These are phyloP conservation scores for Botrytis sinoallii DNA, from an alignment of 2,329 filamentous ascomycete genomes.

Conservation along the genomic window DNA sequence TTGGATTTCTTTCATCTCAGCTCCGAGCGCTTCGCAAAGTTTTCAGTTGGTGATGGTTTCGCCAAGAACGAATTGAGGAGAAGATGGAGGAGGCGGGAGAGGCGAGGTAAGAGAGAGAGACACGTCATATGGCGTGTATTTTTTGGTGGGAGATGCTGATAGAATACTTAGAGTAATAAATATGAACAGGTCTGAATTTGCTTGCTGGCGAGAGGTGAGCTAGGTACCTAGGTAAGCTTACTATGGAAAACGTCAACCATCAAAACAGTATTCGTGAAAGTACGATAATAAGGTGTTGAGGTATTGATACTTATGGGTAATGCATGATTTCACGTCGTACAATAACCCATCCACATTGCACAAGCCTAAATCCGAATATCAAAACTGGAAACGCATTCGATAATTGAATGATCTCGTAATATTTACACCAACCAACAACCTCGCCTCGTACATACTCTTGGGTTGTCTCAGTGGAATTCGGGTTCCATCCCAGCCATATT, in stretches of 20 bases:
- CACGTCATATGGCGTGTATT: neutral
- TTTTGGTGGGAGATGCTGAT: too few relatives aligned
- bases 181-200: neutral
- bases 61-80: neutral
- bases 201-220: neutral
- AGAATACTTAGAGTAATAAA: neutral
- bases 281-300: too few relatives aligned
- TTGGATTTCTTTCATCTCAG: slow-evolving; percentile 3
- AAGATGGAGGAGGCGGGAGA: neutral
- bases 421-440: neutral
- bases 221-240: neutral
- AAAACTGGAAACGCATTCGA: neutral
- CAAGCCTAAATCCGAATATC: neutral
- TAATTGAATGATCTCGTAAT: neutral
- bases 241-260: neutral
- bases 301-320: neutral
- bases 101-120: neutral
- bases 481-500: neutral
- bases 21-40: neutral
- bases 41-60: neutral
- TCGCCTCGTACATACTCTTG: neutral
- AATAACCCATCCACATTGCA: neutral
- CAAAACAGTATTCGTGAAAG: neutral
- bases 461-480: neutral
- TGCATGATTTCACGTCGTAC: neutral